Base-by-base conservation (phyloP, 2,329 filamentous ascomycete species). In the Aspergillus neotritici region DNA sequence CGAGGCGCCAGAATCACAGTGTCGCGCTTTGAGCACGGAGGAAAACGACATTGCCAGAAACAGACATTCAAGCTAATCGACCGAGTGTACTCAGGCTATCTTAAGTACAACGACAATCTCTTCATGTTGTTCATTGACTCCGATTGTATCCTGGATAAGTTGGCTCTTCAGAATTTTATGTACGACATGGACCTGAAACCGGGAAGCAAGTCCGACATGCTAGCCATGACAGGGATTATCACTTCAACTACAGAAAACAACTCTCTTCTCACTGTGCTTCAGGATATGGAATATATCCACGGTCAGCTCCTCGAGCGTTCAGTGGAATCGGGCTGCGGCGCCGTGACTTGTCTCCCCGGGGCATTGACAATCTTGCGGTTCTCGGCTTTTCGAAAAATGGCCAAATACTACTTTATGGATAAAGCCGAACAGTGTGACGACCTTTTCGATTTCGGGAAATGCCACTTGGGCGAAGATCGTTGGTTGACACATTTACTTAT, bases 401-500 rank as follows among this genome's bases (percentile, higher is more conserved):
- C 91, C 60, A 94, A 94, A 62, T 95, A 95, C 69, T 97, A 98
- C 69, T 98, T 98, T 65, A 89, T 90, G 31, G 91, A 96, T 68
- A 94, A 95, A 65, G 88, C 89, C 4, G 91, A 95, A 65, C 86
- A 94, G 61, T 95, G 89, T 60, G 87, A 94, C 47, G 91, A 97
- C 65, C 75, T 97, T 10, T 98, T 98, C 61, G 91, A 98, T 63
- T 97, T 91, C 62, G 89, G 87, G 44, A 97, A 97, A 70, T 90
- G 87, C 58, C 90, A 97, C 69, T 70, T 97, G 34, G 93, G 93
- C 31, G 93, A 97, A 67, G 93, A 98, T 67, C 79, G 91, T 50
- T 97, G 91, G 90, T 77, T 97, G 44, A 98, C 91, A 1, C 93
- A 98, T 72, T 77, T 98, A 46, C 96, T 98, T 75, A 98, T 98